Base-by-base conservation (phyloP, 208 protist genomes). In the Naegleria lovaniensis region DNA sequence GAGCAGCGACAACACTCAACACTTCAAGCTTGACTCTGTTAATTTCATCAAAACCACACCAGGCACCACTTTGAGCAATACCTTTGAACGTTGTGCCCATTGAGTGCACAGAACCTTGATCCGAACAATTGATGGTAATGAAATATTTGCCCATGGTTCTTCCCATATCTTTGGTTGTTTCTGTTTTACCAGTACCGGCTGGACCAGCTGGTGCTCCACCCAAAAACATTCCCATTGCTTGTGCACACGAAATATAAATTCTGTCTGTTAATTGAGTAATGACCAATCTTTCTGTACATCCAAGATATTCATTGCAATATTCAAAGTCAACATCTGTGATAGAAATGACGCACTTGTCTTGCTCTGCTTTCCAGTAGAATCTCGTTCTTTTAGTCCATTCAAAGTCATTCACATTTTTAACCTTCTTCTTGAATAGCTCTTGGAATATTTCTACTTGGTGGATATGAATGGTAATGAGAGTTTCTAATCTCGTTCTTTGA, bases 1-100 rank as follows among this genome's bases (percentile, higher is more conserved):
- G 96, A 90, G 96, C 94, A 11, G 96, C 96, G 2, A 93, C 95
- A 13, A 98, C 97, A 5, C 96, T 97, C 25, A 98, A 90, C 40
- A 97, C 95, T 91, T 98, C 93, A 7, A 97, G 90, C 67, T 96
- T 93, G 91, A 98, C 97, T 88, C 96, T 93, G 91, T 98, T 98
- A 91, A 98, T 97, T 90, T 98, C 96, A 92, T 98, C 96, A 90
- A 98, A 98, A 92, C 95, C 93, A 58, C 97, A 95, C 96, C 96
- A 98, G 75, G 86, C 92, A n/a, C 97, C 97, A 38, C 93, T 93
- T 92, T 97, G 93, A 58, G 95, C 96, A 6, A 98, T 90, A 58
- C 97, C 97, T 90, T 96, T 96, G 93, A 95, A 98, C 43, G 98
- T 95, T 89, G 94, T 95, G 40, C 93, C 96, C 79, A 97, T 90